These are phyloP conservation scores for Psilocybe cubensis DNA, from an alignment of 768 basidiomycete genomes.

Conservation along the genomic window DNA sequence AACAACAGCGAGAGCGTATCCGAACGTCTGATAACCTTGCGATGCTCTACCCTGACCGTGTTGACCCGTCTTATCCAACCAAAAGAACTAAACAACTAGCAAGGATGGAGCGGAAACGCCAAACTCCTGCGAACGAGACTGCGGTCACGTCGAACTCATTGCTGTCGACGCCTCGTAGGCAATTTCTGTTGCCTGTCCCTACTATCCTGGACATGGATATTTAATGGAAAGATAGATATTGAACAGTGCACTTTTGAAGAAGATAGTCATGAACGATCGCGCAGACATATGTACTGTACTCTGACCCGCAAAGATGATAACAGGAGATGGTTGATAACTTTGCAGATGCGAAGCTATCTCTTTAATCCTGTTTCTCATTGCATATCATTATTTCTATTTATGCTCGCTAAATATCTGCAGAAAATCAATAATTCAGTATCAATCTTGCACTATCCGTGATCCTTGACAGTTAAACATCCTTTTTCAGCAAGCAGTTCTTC, in stretches of 20 bases:
- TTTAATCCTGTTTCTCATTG: neutral
- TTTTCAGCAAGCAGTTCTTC: no score
- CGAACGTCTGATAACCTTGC: constrained; percentile 44
- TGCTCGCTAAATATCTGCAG: neutral
- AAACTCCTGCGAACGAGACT: neutral
- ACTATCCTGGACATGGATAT: neutral
- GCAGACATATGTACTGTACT: neutral
- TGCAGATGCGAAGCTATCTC: no score
- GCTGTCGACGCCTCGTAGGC: neutral
- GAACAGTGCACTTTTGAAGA: neutral
- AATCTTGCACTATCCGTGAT: no score
- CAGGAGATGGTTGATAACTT: neutral
- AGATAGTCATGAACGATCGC: neutral
- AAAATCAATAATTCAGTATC: neutral
- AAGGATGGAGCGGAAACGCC: constrained; percentile 14
- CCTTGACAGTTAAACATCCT: no score
- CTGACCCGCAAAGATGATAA: neutral
- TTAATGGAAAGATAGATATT: neutral
- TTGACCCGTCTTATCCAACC: constrained; percentile 31
- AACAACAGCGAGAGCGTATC: constrained; percentile 24
- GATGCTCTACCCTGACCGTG: constrained; percentile 46
- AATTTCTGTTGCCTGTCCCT: neutral
- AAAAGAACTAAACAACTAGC: constrained; percentile 28
- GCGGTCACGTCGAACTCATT: neutral
- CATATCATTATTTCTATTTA: neutral